Evolutionary conservation across 805 yeast species (phyloP), one percentile per base, ranked within the genome.

Genomic region (Candida saitoana): DNA sequence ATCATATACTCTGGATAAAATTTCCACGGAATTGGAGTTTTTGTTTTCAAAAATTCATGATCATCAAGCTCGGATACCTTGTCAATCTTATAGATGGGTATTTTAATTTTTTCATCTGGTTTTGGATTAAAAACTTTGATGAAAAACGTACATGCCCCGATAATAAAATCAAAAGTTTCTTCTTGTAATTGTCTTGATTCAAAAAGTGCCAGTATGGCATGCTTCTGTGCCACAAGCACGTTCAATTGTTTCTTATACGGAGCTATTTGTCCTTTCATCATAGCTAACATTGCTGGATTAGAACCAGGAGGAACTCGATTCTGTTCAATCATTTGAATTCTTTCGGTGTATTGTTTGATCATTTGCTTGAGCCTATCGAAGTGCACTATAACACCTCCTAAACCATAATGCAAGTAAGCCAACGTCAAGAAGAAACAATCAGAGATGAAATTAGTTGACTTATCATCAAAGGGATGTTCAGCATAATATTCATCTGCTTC

Each of bases 381-480:
- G 36, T 59, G 60, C 35, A 79, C 72, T 43, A 76, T 63, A 0
- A 84, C 64, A 38, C 97, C 98, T 18, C 95, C 95, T 33, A 87
- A 67, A 34, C 98, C 99, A 63, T 85, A 93, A 50, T 91, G 90
- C 38, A 87, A 62, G 58, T 84, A 89, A 0, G 95, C 80, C 39
- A 84, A 69, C 4, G 90, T 79, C 42, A 93, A 59, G 55, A 74
- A 93, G 61, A 89, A 93, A 54, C 95, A 84, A 50, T 91, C 93
- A 6, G 96, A 81, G n/a, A 93, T 87, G 59, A 93, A 93, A 54
- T 93, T 91, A 30, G 66, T 46, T n/a, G 46, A 18, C 7, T 38
- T 15, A 5, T 33, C 36, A 6, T 34, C 38, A 18, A 27, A 18
- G 3, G 24, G 56, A 48, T 20, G 74, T 59, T 46, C 62, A n/a